Evolutionary conservation across 805 yeast species (phyloP), one percentile per base, ranked within the genome.

Genomic region (Wickerhamiella azyma): DNA sequence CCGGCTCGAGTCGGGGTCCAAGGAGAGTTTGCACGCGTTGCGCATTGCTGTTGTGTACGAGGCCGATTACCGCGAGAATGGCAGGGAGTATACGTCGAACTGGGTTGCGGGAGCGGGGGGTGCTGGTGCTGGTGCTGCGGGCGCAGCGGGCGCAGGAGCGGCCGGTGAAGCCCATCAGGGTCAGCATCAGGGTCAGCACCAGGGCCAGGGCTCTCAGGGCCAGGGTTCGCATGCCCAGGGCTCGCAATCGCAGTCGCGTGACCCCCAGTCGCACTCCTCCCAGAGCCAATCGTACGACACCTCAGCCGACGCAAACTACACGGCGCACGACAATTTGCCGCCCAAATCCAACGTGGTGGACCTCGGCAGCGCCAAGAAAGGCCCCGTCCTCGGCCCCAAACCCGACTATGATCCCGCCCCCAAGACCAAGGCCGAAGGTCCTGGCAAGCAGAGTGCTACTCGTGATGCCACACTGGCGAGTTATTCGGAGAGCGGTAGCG

Each of bases 1-100:
- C n/a, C 67, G 72, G 46, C 71, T 85, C 60, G 88, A 81, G 61
- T 60, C 68, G 6, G 21, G 36, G 13, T 2, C 11, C 37, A 18
- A 17, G 26, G 39, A 41, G 5, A 14, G n/a, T 7, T 29, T 18
- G 9, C n/a, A n/a, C 16, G 10, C 28, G 10, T 10, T n/a, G 13
- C 35, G 45, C 11, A 19, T 42, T 13, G n/a, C 21, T 11, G 45
- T 42, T 36, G 45, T 36, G 4, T 42, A 42, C 40, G 38, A 42
- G 35, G 10, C 16, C 26, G 14, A 13, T 18, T 17, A n/a, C 24
- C 26, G 9, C 24, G 30, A 24, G 11, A 8, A 16, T 21, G 36
- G 17, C 24, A 18, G 26, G 26, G 37, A 37, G 28, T 19, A 17
- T 21, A 30, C 18, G 30, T 37, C 45, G 18, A 6, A 18, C 37